These are phyloP conservation scores for Erodium moschatum DNA, from an alignment of 441 rosid genomes.

Conservation along the genomic window DNA sequence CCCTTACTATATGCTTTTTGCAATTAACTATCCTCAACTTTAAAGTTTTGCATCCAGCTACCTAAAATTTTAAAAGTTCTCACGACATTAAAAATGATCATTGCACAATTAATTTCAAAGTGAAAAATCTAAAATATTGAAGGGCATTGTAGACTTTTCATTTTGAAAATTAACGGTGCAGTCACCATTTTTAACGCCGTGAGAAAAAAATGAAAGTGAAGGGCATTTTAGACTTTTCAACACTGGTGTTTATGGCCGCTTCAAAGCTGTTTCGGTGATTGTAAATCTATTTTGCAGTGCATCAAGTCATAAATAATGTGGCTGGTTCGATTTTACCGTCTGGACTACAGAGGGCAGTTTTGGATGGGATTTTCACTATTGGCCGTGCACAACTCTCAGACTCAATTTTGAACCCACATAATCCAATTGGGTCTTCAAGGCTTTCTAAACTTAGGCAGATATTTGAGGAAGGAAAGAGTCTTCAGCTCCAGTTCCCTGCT, in stretches of 20 bases:
- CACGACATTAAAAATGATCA: too few species aligned
- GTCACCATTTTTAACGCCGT: too few species aligned
- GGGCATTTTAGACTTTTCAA: not conserved
- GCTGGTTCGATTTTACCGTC: conserved; percentile 63
- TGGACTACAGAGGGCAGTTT: conserved; percentile 54
- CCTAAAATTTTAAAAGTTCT: too few species aligned
- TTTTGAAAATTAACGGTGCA: too few species aligned
- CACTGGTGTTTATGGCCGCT: not conserved
- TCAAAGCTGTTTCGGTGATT: not conserved
- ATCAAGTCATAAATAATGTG: conserved; percentile 42
- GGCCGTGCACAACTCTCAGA: conserved; percentile 89
- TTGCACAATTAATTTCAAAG: too few species aligned
- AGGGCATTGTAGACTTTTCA: too few species aligned
- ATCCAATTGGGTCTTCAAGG: conserved; percentile 70
- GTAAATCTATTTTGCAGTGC: conserved; percentile 43
- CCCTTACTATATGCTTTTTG: too few species aligned
- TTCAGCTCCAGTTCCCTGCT: conserved; percentile 93
- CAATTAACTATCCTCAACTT: too few species aligned
- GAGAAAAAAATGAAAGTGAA: too few species aligned
- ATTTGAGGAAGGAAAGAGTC: conserved; percentile 88
- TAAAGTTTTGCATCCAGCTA: too few species aligned
- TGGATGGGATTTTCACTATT: conserved; percentile 64
- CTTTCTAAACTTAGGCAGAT: conserved; percentile 56
- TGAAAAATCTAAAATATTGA: too few species aligned
- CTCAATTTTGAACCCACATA: conserved; percentile 55